A percentile compares a stretch with the other conserved stretches of the same genome.
These are phyloP conservation scores for Pelargonium nanum DNA, from an alignment of 345 rosid genomes.

Conservation along the genomic window DNA sequence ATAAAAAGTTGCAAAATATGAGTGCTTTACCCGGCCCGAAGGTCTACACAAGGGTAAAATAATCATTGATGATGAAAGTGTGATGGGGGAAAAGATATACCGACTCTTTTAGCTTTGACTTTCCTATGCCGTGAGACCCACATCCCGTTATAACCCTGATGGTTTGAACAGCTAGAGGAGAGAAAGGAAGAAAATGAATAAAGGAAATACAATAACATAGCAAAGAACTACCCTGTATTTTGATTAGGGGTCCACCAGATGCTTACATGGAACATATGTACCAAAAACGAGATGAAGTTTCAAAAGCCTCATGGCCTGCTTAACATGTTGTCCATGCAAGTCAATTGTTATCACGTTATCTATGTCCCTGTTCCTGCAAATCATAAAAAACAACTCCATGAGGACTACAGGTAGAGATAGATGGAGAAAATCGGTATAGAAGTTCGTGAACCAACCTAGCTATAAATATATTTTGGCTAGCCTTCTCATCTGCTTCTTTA, in stretches of 20 bases:
- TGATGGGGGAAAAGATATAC: slow-evolving; percentile 28
- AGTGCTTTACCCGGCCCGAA: neutral
- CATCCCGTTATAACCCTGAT: slow-evolving; percentile 94
- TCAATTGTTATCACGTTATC: slow-evolving; percentile 83
- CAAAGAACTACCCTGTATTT: neutral
- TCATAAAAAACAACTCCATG: slow-evolving; percentile 9
- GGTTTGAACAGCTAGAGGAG: slow-evolving; percentile 54
- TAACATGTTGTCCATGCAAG: slow-evolving; percentile 92
- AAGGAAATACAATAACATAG: neutral
- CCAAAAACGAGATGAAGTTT: slow-evolving; percentile 69
- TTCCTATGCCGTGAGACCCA: slow-evolving; percentile 69
- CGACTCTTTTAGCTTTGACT: slow-evolving; percentile 78
- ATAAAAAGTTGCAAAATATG: no score
- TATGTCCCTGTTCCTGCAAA: slow-evolving; percentile 66
- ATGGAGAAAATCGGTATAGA: neutral
- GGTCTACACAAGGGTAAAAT: neutral
- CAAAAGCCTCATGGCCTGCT: slow-evolving; percentile 68
- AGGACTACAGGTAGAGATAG: neutral
- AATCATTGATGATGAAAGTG: neutral
- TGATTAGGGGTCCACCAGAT: no score
- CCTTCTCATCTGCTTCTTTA: slow-evolving; percentile 67
- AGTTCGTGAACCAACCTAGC: slow-evolving; percentile 48
- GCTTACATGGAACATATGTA: slow-evolving; percentile 63
- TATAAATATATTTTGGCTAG: slow-evolving; percentile 73
- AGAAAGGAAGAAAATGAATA: slow-evolving; percentile 8